phyloP scores from a whole-genome alignment of 257 asterid genomes.

The Scutellaria barbata region DNA sequence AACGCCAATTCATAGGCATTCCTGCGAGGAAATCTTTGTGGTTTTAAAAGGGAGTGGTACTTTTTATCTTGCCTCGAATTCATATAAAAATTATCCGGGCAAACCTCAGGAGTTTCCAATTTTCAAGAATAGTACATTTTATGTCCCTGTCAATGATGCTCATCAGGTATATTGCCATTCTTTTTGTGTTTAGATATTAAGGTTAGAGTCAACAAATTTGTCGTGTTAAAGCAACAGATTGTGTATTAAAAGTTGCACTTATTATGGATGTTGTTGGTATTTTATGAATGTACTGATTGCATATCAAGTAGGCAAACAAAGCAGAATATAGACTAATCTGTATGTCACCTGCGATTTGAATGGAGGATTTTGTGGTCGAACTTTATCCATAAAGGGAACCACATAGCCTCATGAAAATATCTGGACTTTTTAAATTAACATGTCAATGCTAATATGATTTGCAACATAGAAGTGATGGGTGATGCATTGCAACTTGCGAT shows the following conservation, averaged over 20 bases:
- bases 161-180: constrained; percentile 62
- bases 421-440: constrained; percentile 5
- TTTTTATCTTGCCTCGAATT: constrained; percentile 68
- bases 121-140: constrained; percentile 76
- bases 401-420: neutral
- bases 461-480: constrained; percentile 4
- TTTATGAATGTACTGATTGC: neutral
- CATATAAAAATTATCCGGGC: constrained; percentile 73
- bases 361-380: constrained; percentile 11
- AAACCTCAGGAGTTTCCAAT: constrained; percentile 67
- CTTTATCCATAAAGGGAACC: neutral
- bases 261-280: neutral
- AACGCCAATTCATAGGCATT: constrained; percentile 93
- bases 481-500: neutral
- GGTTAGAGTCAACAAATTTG: neutral
- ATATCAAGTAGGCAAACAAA: neutral
- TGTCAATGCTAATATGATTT: neutral
- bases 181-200: neutral
- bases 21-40: constrained; percentile 85
- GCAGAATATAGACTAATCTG: neutral
- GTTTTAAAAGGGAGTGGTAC: constrained; percentile 89
- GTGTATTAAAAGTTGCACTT: constrained; percentile 8
- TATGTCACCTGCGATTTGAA: neutral
- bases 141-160: constrained; percentile 84
- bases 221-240: neutral